phyloP scores from a whole-genome alignment of 2,329 filamentous ascomycete genomes.

The Penicillium sp. region DNA sequence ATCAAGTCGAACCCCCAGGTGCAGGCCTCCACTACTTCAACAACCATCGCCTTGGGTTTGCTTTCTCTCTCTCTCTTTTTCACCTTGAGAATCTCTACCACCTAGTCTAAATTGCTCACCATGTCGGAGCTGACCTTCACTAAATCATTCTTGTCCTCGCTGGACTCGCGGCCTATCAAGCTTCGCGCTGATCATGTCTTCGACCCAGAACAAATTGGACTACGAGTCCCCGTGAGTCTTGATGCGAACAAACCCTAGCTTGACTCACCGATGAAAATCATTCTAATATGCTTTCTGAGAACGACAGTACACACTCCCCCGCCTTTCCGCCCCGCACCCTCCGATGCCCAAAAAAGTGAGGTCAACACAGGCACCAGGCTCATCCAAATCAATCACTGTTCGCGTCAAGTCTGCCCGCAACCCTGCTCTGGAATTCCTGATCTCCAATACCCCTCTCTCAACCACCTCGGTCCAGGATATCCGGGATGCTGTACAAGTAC shows the following conservation, averaged over 20 bases:
- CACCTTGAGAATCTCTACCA: not conserved
- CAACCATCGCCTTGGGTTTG: not conserved
- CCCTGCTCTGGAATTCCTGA: slow-evolving; percentile 64
- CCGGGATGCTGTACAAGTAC: slow-evolving; percentile 65
- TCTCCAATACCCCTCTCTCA: slow-evolving; percentile 59
- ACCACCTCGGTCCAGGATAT: slow-evolving; percentile 76
- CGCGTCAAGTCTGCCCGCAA: slow-evolving; percentile 63
- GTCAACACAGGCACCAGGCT: slow-evolving; percentile 34
- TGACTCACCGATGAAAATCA: not conserved
- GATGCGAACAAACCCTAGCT: not conserved
- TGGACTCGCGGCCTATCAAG: slow-evolving; percentile 77
- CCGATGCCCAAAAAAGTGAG: slow-evolving; percentile 44
- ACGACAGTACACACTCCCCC: slow-evolving; percentile 47
- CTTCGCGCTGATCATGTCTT: slow-evolving; percentile 88
- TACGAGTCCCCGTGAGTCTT: slow-evolving; percentile 68
- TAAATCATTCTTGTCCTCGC: slow-evolving; percentile 73
- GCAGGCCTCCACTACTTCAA: not conserved
- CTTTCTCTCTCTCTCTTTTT: not conserved
- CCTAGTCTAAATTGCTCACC: slow-evolving; percentile 11
- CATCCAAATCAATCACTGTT: slow-evolving; percentile 40
- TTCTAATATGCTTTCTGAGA: not conserved
- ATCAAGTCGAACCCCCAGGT: slow-evolving; percentile 3
- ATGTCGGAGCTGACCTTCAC: slow-evolving; percentile 87
- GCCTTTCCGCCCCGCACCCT: slow-evolving; percentile 44
- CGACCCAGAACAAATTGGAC: slow-evolving; percentile 74